A percentile compares a stretch with the other conserved stretches of the same genome.
These are phyloP conservation scores for Monosporozyma solicola DNA, from an alignment of 805 yeast species.

Conservation along the genomic window DNA sequence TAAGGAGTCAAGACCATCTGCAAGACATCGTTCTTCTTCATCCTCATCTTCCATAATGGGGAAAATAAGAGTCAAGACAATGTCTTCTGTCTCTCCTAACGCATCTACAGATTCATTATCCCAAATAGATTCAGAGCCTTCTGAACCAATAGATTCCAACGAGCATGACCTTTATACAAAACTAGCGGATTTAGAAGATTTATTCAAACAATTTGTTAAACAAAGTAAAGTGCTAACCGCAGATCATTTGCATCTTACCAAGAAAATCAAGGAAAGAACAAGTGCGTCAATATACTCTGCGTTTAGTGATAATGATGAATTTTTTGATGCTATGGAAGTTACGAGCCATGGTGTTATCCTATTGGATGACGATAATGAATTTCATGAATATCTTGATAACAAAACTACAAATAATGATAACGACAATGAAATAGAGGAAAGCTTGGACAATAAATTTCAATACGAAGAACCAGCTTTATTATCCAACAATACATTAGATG, in stretches of 20 bases:
- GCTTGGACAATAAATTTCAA: background rate
- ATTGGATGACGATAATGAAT: constrained; percentile 33
- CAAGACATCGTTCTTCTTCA: constrained; percentile 6
- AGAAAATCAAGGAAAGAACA: constrained; percentile 9
- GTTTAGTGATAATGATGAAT: constrained; percentile 42
- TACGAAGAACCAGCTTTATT: background rate
- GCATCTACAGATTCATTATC: constrained; percentile 6
- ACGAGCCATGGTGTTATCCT: constrained; percentile 45
- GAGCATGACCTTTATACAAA: constrained; percentile 21
- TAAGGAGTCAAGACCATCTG: background rate
- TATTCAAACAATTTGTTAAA: constrained; percentile 16
- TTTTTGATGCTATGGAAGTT: constrained; percentile 61
- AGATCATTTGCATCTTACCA: constrained; percentile 12
- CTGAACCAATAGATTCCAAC: background rate
- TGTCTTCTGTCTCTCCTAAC: constrained; percentile 5
- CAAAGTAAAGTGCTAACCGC: constrained; percentile 15
- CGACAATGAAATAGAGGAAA: background rate
- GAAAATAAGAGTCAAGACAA: constrained; percentile 4
- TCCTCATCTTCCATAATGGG: constrained; percentile 11
- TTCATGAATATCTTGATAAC: constrained; percentile 1
- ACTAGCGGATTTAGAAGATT: constrained; percentile 17
- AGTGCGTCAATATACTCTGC: constrained; percentile 15
- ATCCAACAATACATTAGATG: background rate
- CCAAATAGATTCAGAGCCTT: constrained; percentile 2
- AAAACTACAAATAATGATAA: background rate